A percentile compares a stretch with the other conserved stretches of the same genome.
phyloP scores from a whole-genome alignment of 2,329 filamentous ascomycete genomes.

The Plenodomus biglobosus region DNA sequence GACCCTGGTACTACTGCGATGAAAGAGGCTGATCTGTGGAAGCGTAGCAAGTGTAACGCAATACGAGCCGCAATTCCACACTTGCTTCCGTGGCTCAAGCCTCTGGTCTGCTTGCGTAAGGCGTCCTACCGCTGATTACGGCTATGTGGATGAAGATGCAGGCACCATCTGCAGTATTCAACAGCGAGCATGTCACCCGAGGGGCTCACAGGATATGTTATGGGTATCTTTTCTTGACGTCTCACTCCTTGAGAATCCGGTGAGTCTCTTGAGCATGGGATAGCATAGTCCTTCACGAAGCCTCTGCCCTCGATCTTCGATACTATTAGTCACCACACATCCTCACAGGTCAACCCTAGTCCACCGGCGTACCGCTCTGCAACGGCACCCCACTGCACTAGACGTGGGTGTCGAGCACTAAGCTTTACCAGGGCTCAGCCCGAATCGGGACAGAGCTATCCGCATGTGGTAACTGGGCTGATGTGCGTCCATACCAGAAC shows the following conservation, averaged over 20 bases:
- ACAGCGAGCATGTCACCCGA: neutral
- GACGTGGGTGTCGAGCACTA: constrained; percentile 1
- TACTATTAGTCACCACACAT: neutral
- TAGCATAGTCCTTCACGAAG: neutral
- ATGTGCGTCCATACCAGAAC: constrained; percentile 3
- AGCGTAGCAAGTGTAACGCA: neutral
- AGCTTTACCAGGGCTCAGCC: constrained; percentile 4
- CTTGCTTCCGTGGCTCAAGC: neutral
- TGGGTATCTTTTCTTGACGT: neutral
- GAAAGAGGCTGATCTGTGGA: neutral
- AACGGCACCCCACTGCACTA: constrained; percentile 2
- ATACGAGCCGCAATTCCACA: neutral
- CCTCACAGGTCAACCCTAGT: neutral
- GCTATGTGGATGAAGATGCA: neutral
- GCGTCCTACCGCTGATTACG: neutral
- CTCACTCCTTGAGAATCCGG: neutral
- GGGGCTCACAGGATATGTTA: neutral
- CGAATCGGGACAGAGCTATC: constrained; percentile 8
- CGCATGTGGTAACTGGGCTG: constrained; percentile 9
- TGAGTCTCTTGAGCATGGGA: neutral
- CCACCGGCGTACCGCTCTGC: neutral
- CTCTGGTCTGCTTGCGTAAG: neutral
- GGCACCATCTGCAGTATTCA: neutral
- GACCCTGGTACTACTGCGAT: neutral
- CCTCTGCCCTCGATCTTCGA: neutral